A percentile compares a stretch with the other conserved stretches of the same genome.
Evolutionary conservation across 345 rosid species (phyloP).

Genomic region (Hibiscus mutabilis): DNA sequence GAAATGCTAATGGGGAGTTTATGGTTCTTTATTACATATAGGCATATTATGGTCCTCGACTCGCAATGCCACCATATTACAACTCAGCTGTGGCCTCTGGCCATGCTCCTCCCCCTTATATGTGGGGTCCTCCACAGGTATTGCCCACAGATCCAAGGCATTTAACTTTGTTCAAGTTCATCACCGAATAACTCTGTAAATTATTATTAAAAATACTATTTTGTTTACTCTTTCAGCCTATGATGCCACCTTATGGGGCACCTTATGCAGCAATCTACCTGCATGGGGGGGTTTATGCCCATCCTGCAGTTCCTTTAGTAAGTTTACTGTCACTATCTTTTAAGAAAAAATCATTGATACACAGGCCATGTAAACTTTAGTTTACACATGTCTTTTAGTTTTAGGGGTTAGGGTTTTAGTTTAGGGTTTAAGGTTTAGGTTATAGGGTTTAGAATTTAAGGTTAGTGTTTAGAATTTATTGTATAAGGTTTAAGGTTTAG

Average conservation of each 20-base stretch:
- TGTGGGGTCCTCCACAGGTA: slow-evolving; percentile 95
- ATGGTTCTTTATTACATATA: slow-evolving; percentile 22
- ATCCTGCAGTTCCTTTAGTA: slow-evolving; percentile 79
- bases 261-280: slow-evolving; percentile 81
- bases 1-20: slow-evolving; percentile 9
- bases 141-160: not conserved
- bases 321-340: slow-evolving; percentile 13
- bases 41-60: slow-evolving; percentile 92
- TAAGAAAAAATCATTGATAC: too few species aligned
- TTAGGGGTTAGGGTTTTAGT: too few species aligned
- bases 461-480: too few species aligned
- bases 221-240: slow-evolving; percentile 44
- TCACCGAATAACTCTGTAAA: not conserved
- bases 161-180: not conserved
- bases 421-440: too few species aligned
- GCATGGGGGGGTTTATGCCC: slow-evolving; percentile 81
- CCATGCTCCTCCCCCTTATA: slow-evolving; percentile 75
- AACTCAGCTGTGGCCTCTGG: slow-evolving; percentile 70
- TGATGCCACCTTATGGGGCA: slow-evolving; percentile 83
- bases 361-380: too few species aligned
- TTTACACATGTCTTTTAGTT: too few species aligned
- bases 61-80: slow-evolving; percentile 70
- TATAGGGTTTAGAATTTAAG: too few species aligned
- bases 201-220: not conserved
- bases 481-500: too few species aligned